Conservation (phyloP, 2,329 filamentous ascomycete species). For the Colletotrichum nymphaeae region DNA sequence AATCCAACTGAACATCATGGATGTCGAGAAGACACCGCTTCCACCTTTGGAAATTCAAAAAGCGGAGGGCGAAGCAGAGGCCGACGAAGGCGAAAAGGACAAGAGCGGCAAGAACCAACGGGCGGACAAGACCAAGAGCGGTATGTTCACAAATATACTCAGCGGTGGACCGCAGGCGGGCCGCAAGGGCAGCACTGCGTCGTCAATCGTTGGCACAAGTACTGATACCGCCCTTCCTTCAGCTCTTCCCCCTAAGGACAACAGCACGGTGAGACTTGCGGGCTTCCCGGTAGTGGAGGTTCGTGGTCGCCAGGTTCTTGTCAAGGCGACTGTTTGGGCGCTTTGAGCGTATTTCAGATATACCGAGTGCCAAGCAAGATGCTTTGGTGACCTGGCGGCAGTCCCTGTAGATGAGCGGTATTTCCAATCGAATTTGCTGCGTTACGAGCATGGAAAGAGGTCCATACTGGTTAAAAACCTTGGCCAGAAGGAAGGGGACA, state of each 20-base stretch:
- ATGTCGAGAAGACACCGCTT: constrained; percentile 79
- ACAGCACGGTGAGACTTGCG: constrained; percentile 75
- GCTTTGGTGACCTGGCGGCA: neutral
- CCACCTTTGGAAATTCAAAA: constrained; percentile 65
- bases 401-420: neutral
- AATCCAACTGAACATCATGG: constrained; percentile 83
- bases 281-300: constrained; percentile 82
- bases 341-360: constrained; percentile 43
- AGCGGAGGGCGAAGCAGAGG: constrained; percentile 53
- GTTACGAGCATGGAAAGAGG: neutral
- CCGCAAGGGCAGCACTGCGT: constrained; percentile 48
- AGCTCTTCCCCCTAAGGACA: constrained; percentile 57
- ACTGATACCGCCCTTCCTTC: constrained; percentile 53
- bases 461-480: neutral
- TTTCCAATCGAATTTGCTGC: neutral
- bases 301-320: constrained; percentile 77
- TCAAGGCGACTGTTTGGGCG: constrained; percentile 81
- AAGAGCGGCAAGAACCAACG: constrained; percentile 53
- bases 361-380: constrained; percentile 2
- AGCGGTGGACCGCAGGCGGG: constrained; percentile 31
- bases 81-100: constrained; percentile 55
- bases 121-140: constrained; percentile 58
- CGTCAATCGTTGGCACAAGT: constrained; percentile 42
- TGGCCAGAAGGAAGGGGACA: constrained; percentile 8
- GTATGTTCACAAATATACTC: constrained; percentile 51